These are phyloP conservation scores for Handroanthus guayacan DNA, from an alignment of 257 asterid species.

Conservation along the genomic window DNA sequence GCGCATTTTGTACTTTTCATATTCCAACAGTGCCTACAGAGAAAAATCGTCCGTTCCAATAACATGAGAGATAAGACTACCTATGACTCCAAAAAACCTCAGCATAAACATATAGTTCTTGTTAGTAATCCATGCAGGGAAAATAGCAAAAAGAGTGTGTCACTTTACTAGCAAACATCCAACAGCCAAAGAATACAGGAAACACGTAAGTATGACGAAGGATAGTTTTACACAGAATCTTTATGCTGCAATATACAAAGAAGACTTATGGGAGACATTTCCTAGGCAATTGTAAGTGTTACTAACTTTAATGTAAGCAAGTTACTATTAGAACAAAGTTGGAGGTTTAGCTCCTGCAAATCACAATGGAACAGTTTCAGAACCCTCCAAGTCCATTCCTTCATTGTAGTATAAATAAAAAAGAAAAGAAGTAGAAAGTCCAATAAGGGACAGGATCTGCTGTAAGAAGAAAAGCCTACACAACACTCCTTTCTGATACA, in stretches of 20 bases:
- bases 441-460: not conserved
- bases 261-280: slow-evolving; percentile 15
- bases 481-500: not conserved
- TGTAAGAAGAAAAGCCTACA: not conserved
- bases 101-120: not conserved
- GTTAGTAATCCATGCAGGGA: not conserved
- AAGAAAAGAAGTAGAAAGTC: not conserved
- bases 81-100: slow-evolving; percentile 23
- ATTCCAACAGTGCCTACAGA: slow-evolving; percentile 80
- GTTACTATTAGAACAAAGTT: not conserved
- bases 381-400: slow-evolving; percentile 11
- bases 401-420: not conserved
- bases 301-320: not conserved
- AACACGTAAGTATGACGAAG: not conserved
- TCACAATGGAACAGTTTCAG: not conserved
- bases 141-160: slow-evolving; percentile 8
- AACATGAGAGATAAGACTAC: slow-evolving; percentile 21
- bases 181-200: slow-evolving; percentile 4
- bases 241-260: not conserved
- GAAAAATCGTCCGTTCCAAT: slow-evolving; percentile 38
- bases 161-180: not conserved
- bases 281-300: not conserved
- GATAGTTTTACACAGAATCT: not conserved
- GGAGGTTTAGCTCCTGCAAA: not conserved
- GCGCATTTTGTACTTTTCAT: slow-evolving; percentile 89